Conservation (phyloP, 208 protist species). For the Sergeia podlipaevii region DNA sequence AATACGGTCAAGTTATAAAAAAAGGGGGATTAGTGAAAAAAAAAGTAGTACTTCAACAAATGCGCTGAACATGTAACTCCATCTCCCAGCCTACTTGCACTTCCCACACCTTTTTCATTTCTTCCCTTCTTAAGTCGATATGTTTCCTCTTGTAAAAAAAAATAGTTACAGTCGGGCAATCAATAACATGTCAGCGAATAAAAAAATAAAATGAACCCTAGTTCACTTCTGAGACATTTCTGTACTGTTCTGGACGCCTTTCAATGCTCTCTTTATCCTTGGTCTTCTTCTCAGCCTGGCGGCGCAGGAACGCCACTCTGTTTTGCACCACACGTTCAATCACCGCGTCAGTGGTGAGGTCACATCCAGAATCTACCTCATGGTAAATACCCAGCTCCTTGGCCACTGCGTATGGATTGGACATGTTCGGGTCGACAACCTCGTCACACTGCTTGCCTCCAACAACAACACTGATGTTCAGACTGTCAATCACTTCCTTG, state of each 20-base stretch:
- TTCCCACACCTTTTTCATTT: too few species aligned
- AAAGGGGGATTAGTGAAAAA: not conserved
- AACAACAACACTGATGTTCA: conserved; percentile 86
- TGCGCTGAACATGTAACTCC: not conserved
- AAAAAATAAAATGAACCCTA: too few species aligned
- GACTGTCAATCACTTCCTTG: conserved; percentile 89
- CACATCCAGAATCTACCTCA: conserved; percentile 66
- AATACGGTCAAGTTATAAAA: conserved; percentile 8
- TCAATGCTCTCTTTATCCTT: conserved; percentile 61
- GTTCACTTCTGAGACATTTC: conserved; percentile 60
- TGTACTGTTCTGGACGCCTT: conserved; percentile 60
- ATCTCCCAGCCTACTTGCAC: not conserved
- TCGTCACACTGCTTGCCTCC: conserved; percentile 61
- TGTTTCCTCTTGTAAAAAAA: too few species aligned
- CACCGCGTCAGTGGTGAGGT: conserved; percentile 59
- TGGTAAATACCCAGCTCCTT: conserved; percentile 80
- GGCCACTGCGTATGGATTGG: conserved; percentile 52
- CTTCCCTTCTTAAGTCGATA: too few species aligned
- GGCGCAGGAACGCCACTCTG: conserved; percentile 56
- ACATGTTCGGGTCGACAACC: conserved; percentile 1
- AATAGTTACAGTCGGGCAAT: too few species aligned
- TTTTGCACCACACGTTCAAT: conserved; percentile 84
- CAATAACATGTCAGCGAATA: too few species aligned
- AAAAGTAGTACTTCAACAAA: not conserved
- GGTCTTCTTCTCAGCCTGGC: conserved; percentile 58